Evolutionary conservation across 2,329 filamentous ascomycete species (phyloP).

Genomic region (Hymenoscyphus salicellus): DNA sequence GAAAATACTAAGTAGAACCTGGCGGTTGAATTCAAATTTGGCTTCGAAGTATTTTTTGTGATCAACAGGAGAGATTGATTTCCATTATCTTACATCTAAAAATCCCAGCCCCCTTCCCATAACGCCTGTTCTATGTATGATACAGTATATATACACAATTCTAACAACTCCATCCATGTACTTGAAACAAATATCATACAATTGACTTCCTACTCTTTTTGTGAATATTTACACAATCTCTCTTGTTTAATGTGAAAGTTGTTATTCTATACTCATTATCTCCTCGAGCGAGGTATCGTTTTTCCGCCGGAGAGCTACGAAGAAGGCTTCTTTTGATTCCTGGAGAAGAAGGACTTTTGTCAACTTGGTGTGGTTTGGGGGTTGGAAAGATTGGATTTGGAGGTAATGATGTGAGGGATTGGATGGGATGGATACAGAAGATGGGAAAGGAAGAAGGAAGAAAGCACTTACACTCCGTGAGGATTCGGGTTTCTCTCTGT

Average conservation of each 20-base stretch:
- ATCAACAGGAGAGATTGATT: background rate
- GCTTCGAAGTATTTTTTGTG: too few species aligned
- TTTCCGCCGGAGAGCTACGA: conserved; percentile 74
- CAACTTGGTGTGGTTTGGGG: background rate
- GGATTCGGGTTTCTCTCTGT: conserved; percentile 85
- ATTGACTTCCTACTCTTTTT: background rate
- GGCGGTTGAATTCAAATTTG: too few species aligned
- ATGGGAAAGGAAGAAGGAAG: background rate
- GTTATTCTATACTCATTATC: conserved; percentile 1
- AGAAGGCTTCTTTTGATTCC: conserved; percentile 84
- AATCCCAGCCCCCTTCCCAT: background rate
- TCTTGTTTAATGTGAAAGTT: background rate
- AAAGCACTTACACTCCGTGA: conserved; percentile 69
- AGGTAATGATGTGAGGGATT: background rate
- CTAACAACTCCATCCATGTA: background rate
- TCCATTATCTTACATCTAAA: background rate
- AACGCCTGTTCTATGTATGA: background rate
- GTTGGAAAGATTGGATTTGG: conserved; percentile 1
- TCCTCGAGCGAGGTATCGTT: conserved; percentile 34
- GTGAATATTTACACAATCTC: background rate
- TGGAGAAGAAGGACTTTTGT: too few species aligned
- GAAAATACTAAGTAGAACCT: too few species aligned
- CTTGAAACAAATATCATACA: background rate
- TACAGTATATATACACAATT: background rate
- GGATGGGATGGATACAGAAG: background rate